phyloP scores from a whole-genome alignment of 768 basidiomycete species.

The Phaeolepiota aurea region DNA sequence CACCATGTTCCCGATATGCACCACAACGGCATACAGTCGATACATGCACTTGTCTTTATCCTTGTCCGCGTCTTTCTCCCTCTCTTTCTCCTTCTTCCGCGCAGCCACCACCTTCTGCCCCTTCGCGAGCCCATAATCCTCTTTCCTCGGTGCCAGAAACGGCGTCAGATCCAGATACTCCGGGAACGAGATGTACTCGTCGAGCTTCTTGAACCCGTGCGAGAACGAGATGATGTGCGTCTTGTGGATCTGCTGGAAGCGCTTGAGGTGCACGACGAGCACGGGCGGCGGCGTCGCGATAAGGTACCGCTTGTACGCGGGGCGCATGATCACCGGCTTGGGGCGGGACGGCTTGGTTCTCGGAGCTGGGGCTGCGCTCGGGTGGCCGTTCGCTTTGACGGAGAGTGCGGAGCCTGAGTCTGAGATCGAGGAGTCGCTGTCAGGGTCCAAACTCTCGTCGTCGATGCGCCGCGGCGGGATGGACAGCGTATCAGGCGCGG shows the following conservation, averaged over 20 bases:
- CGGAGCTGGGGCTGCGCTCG: conserved; percentile 1
- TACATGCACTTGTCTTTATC: conserved; percentile 46
- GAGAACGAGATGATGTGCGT: conserved; percentile 54
- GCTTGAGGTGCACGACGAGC: conserved; percentile 87
- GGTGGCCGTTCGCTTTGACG: not conserved
- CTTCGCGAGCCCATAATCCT: conserved; percentile 52
- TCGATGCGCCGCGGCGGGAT: conserved; percentile 7
- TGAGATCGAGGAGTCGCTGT: conserved; percentile 31
- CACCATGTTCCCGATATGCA: conserved; percentile 85
- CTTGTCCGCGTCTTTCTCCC: conserved; percentile 16
- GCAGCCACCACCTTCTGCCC: conserved; percentile 16
- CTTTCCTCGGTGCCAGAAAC: conserved; percentile 76
- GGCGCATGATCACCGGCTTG: conserved; percentile 66
- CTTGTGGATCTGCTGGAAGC: conserved; percentile 83
- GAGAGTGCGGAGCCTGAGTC: conserved; percentile 4
- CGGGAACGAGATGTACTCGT: conserved; percentile 88
- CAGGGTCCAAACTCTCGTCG: conserved; percentile 32
- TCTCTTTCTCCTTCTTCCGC: conserved; percentile 11
- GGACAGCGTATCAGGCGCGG: conserved; percentile 14
- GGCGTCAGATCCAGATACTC: conserved; percentile 79
- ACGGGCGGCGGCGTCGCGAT: conserved; percentile 81
- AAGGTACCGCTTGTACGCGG: conserved; percentile 92
- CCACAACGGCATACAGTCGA: conserved; percentile 73
- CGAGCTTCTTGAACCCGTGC: conserved; percentile 78
- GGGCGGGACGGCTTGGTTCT: conserved; percentile 19